Conservation (phyloP, 352 stramenopile genomes). For the Phytophthora sp. region DNA sequence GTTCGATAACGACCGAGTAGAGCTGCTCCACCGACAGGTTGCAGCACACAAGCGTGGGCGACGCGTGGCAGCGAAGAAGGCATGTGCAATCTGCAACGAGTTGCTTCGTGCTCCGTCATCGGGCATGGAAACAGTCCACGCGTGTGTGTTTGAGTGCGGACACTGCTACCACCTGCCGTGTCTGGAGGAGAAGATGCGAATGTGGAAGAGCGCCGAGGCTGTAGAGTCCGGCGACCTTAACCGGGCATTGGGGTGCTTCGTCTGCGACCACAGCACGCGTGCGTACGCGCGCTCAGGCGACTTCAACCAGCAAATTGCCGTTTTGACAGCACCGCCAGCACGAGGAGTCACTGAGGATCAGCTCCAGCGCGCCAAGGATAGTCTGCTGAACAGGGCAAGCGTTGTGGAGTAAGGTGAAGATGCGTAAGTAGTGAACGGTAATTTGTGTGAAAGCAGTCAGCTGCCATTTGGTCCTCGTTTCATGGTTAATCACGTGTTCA, state of each 20-base stretch:
- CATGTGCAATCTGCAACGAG: slow-evolving; percentile 72
- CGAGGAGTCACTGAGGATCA: slow-evolving; percentile 74
- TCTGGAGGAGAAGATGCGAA: slow-evolving; percentile 86
- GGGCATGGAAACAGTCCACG: slow-evolving; percentile 58
- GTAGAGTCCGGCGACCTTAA: slow-evolving; percentile 53
- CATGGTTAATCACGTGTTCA: neutral
- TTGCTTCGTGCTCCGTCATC: slow-evolving; percentile 54
- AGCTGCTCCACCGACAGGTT: slow-evolving; percentile 73
- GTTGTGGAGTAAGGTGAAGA: slow-evolving; percentile 11
- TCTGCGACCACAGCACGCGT: slow-evolving; percentile 82
- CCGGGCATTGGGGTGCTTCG: slow-evolving; percentile 73
- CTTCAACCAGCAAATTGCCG: slow-evolving; percentile 48
- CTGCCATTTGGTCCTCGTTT: neutral
- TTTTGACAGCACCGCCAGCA: slow-evolving; percentile 34
- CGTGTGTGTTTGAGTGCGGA: slow-evolving; percentile 85
- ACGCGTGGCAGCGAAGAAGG: slow-evolving; percentile 60
- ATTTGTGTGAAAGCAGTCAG: neutral
- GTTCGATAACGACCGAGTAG: slow-evolving; percentile 78
- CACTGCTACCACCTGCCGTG: slow-evolving; percentile 84
- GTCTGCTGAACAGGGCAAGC: slow-evolving; percentile 34
- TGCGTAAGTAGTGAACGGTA: neutral
- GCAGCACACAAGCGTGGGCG: slow-evolving; percentile 64
- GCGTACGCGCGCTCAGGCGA: slow-evolving; percentile 52
- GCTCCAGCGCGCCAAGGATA: slow-evolving; percentile 79
- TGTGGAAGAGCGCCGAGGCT: slow-evolving; percentile 78